Evolutionary conservation across 2,329 filamentous ascomycete genomes (phyloP), one percentile per base, ranked within the genome.

Genomic region (Nigrograna mackinnonii): DNA sequence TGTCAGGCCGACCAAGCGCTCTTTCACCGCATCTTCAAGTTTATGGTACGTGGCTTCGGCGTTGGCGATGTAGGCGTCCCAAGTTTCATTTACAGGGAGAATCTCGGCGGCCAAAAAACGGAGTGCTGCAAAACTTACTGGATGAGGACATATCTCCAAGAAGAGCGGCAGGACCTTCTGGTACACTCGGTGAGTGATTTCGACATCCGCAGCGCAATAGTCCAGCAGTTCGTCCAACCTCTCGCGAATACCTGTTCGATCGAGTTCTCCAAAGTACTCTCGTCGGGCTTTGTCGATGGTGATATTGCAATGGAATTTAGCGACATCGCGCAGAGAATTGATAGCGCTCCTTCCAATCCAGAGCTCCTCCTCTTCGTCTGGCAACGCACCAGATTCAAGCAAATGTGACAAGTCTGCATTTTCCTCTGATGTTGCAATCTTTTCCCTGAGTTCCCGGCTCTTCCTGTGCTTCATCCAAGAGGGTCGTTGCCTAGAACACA

Each of bases 401-500:
- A 96, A 70, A 34, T 82, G 76, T 2, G 85, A 80, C 18, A 96
- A 70, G 50, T 94, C 87, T 5, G 82, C 72, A 40, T 85, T 86
- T 13, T 86, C 80, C 3, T 84, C 86, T 41, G 89, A 80, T 36
- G 78, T 84, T 4, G 87, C 82, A 35, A 92, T 84, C 59, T 86
- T 87, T 48, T 96, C 91, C 37, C 89, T 79, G 34, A 92, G 60
- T 61, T 97, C 92, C 44, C 86, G 80, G 52, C 86, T 90, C 72
- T 99, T 99, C 64, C 90, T 88, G 68, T 96, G 89, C 67, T 89
- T 95, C 85, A 96, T 91, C 94, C 94, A 99, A 0, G 89, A 96
- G 6, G 95, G 94, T 37, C 94, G 82, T 68, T 99, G 94, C 52
- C 88, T 86, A 17, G 94, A 97, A 69, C 94, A 99, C 94, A 99